Evolutionary conservation across 2,329 filamentous ascomycete species (phyloP).

Genomic region (Colletotrichum paranaense): DNA sequence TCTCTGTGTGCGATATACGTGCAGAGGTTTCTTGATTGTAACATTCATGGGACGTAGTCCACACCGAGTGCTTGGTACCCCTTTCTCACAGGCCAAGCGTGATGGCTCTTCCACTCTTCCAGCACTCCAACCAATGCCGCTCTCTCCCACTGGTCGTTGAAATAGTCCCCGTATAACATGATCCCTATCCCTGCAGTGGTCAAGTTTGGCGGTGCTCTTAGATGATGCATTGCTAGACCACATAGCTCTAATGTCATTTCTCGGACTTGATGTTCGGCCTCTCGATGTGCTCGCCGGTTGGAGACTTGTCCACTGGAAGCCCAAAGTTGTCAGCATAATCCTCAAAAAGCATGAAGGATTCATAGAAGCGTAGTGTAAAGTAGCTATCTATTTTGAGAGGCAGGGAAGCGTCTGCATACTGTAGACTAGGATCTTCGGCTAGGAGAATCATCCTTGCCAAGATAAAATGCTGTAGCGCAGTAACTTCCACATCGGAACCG

Average conservation of each 20-base stretch:
- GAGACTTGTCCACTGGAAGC: conserved; percentile 35
- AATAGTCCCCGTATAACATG: conserved; percentile 55
- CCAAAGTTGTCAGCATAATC: background rate
- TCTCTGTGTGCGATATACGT: too few relatives aligned
- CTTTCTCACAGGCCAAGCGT: conserved; percentile 52
- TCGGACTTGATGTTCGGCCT: conserved; percentile 51
- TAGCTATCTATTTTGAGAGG: too few relatives aligned
- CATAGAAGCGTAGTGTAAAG: too few relatives aligned
- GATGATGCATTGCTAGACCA: conserved; percentile 53
- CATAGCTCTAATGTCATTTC: conserved; percentile 51
- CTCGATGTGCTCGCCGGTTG: conserved; percentile 44
- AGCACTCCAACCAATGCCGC: conserved; percentile 51
- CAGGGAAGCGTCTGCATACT: conserved; percentile 38
- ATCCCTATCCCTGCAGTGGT: conserved; percentile 53
- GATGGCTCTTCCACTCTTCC: conserved; percentile 56
- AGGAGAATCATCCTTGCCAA: conserved; percentile 53
- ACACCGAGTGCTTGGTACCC: conserved; percentile 10
- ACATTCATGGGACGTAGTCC: background rate
- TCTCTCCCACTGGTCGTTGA: conserved; percentile 52
- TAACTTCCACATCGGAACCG: conserved; percentile 51
- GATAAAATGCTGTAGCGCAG: conserved; percentile 52
- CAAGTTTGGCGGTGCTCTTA: conserved; percentile 49
- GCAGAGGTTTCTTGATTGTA: too few relatives aligned
- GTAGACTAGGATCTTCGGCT: conserved; percentile 51
- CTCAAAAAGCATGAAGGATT: background rate